A percentile compares a stretch with the other conserved stretches of the same genome.
Evolutionary conservation across 768 basidiomycete genomes (phyloP).

Genomic region (Trametes cingulata): DNA sequence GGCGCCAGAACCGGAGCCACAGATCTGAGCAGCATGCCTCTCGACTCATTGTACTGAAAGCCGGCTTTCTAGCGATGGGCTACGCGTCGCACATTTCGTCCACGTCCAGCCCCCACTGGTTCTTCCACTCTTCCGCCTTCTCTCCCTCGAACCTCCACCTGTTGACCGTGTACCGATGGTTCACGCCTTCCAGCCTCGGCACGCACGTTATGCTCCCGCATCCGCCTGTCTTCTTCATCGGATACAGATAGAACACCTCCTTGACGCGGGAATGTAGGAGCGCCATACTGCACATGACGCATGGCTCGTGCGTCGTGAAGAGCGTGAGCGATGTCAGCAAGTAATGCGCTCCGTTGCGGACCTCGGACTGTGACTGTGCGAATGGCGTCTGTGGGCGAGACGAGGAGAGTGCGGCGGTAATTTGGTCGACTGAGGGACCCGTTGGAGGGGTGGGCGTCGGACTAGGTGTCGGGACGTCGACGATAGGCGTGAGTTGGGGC

Average conservation of each 20-base stretch:
- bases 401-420: conserved; percentile 11
- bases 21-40: background rate
- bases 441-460: background rate
- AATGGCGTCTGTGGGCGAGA: conserved; percentile 15
- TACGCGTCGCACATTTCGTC: conserved; percentile 16
- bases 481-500: conserved; percentile 1
- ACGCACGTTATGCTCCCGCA: conserved; percentile 78
- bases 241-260: conserved; percentile 73
- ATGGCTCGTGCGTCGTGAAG: conserved; percentile 95
- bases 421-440: background rate
- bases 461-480: background rate
- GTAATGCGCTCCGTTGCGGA: conserved; percentile 73
- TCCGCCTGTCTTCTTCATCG: conserved; percentile 81
- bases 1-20: background rate
- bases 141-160: conserved; percentile 53
- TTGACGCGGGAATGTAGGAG: conserved; percentile 92
- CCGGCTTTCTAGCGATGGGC: background rate
- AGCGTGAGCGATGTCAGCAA: conserved; percentile 82
- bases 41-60: too few relatives aligned
- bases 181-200: conserved; percentile 81
- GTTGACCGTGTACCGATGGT: conserved; percentile 81
- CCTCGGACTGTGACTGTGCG: background rate
- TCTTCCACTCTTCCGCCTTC: background rate
- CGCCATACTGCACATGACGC: conserved; percentile 98
- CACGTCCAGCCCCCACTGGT: conserved; percentile 3